Base-by-base conservation (phyloP, 306 rosid species). In the Prunus mongolica region DNA sequence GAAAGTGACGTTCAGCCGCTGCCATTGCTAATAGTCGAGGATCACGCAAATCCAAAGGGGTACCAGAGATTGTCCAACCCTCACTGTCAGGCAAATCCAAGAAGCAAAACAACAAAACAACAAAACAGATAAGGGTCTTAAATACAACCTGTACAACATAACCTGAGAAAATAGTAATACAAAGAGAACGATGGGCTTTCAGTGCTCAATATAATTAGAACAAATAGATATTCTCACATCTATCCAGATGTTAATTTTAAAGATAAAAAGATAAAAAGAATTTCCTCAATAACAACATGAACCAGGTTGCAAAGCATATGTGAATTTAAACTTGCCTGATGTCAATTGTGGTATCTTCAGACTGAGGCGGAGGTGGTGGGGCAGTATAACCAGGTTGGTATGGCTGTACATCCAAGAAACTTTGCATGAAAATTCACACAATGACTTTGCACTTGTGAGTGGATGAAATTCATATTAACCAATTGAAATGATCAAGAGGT, bases 1-100 rank as follows among this genome's bases (percentile, higher is more conserved):
- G 65, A 69, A 84, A 65, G 73, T 78, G 87, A 13, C 65, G 88
- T 72, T 90, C 95, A n/a, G 91, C 86, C 32, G 88, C 89, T 44
- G 89, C 90, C 80, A 86, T 77, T 69, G 88, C 89, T 79, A 86
- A 67, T 52, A 86, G 84, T 69, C 84, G 87, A 79, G 88, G 84
- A 74, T 86, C 89, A 78, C 76, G 81, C 79, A 84, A 76, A 82
- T 88, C 88, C 74, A 86, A 76, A 46, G 86, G 89, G 56, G 82
- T 64, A 46, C 90, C 84, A 55, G 89, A 78, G 45, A 81, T 75
- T 6, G 89, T 76, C 90, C 90, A 81, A 67, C 85, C 86, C 71
- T 78, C 88, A 76, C 90, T 88, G 84, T 73, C 54, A 27, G 46
- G 14, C 19, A 71, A 30, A 77, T 62, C 69, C 78, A 76, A 46